These are phyloP conservation scores for Piedraia hortae DNA, from an alignment of 2,329 filamentous ascomycete species.

Conservation along the genomic window DNA sequence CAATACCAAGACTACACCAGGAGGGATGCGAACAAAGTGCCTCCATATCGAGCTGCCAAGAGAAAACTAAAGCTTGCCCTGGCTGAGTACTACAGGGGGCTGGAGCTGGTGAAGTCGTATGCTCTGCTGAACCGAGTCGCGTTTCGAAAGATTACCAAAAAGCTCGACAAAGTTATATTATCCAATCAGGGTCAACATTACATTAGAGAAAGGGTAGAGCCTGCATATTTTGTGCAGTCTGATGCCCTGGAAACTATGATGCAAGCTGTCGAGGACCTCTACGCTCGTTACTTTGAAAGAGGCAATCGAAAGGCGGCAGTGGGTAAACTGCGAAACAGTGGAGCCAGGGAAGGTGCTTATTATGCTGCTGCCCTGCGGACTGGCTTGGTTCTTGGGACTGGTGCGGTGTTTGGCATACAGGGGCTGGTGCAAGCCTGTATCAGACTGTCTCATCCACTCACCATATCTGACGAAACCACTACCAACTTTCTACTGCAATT, in stretches of 20 bases:
- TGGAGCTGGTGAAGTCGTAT: conserved; percentile 82
- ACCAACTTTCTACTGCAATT: conserved; percentile 27
- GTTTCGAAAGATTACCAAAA: conserved; percentile 95
- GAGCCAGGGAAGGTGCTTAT: conserved; percentile 29
- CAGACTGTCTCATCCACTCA: conserved; percentile 6
- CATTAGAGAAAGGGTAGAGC: conserved; percentile 76
- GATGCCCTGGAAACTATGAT: conserved; percentile 61
- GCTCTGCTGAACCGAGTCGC: conserved; percentile 72
- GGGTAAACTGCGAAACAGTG: conserved; percentile 55
- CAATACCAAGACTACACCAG: conserved; percentile 17
- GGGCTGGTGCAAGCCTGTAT: conserved; percentile 15
- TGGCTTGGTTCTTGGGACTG: conserved; percentile 19
- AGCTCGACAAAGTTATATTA: conserved; percentile 67
- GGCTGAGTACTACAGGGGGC: conserved; percentile 73
- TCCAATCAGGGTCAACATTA: conserved; percentile 34
- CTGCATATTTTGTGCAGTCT: conserved; percentile 74
- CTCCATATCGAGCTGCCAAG: conserved; percentile 61
- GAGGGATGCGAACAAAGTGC: conserved; percentile 24
- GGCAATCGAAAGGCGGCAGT: conserved; percentile 81
- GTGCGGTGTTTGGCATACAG: conserved; percentile 17
- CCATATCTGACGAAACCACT: conserved; percentile 7
- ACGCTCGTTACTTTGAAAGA: conserved; percentile 78
- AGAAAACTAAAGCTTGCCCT: conserved; percentile 72
- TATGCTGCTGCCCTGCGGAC: conserved; percentile 31
- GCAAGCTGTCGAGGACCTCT: conserved; percentile 61